Evolutionary conservation across 2,329 filamentous ascomycete species (phyloP), one percentile per base, ranked within the genome.

Genomic region (Scortechinia acanthostroma): DNA sequence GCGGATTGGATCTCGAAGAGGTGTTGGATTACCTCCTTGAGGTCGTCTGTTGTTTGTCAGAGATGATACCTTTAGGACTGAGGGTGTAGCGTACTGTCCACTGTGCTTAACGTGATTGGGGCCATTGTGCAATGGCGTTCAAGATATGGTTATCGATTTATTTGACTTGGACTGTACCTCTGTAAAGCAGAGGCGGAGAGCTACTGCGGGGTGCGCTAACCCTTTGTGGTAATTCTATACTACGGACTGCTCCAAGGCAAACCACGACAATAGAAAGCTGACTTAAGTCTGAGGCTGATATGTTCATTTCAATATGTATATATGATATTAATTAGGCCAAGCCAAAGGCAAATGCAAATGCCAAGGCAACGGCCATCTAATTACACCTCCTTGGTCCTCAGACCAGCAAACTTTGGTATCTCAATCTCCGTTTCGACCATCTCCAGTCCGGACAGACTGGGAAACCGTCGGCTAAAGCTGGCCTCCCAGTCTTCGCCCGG

Each of bases 11-110:
- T 73, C 50, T 79, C 71, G 63, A 77, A 83, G 44, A 83, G 69
- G 52, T 77, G 74, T 52, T 79, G 74, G 50, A 83, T 77, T 47
- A 81, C 72, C 42, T 73, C 70, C 60, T 79, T 80, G 45, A 82
- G 63, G 52, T 78, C 72, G 42, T 64, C 71, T 74, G 53, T 16
- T 16, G 3, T 35, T 42, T 15, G 17, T 50, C 33, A 49, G 42
- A 30, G n/a, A n/a, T n/a, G n/a, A n/a, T n/a, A n/a, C n/a, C n/a
- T n/a, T n/a, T n/a, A n/a, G n/a, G n/a, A n/a, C n/a, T n/a, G 22
- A 25, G 35, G 19, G 17, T n/a, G 20, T 16, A 4, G 50, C 58
- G 47, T 47, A 65, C 62, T 53, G 43, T 65, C 62, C 10, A 65
- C 53, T 21, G 53, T 56, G 46, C 52, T 59, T 42, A 64, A 49